phyloP scores from a whole-genome alignment of 345 rosid species.

The Psidium friedrichsthalianum region DNA sequence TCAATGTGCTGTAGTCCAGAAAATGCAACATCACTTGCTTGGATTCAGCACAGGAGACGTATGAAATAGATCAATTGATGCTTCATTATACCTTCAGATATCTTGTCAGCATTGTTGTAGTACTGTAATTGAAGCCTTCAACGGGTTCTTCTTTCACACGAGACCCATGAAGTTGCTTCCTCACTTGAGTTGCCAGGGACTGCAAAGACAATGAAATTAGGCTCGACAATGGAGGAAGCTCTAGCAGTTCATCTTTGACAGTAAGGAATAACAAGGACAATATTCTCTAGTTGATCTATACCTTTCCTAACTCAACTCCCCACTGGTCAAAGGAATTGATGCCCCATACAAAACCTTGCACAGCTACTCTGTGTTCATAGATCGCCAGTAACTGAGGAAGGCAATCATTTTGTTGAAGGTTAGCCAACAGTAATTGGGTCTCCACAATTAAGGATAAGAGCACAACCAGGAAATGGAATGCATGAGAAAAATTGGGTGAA shows the following conservation, averaged over 20 bases:
- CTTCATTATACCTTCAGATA: slow-evolving; percentile 54
- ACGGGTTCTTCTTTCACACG: slow-evolving; percentile 52
- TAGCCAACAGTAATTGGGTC: background rate
- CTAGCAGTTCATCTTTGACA: background rate
- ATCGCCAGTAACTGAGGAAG: slow-evolving; percentile 66
- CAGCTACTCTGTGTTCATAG: slow-evolving; percentile 93
- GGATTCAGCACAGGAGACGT: background rate
- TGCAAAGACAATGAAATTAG: slow-evolving; percentile 12
- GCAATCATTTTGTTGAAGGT: background rate
- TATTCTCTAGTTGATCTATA: slow-evolving; percentile 4
- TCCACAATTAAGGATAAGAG: background rate
- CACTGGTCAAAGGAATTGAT: slow-evolving; percentile 98
- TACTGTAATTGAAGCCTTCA: slow-evolving; percentile 86
- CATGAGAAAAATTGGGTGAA: background rate
- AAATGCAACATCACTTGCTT: background rate
- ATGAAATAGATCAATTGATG: background rate
- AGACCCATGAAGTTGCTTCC: slow-evolving; percentile 76
- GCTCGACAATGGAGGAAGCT: background rate
- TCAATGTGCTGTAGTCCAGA: no score
- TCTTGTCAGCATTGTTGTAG: slow-evolving; percentile 52
- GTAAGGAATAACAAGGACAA: background rate
- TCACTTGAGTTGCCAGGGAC: slow-evolving; percentile 83
- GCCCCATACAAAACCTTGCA: slow-evolving; percentile 94
- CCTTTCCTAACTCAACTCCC: slow-evolving; percentile 99
- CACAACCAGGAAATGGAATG: background rate